phyloP scores from a whole-genome alignment of 345 rosid genomes.

The Salix dunnii region DNA sequence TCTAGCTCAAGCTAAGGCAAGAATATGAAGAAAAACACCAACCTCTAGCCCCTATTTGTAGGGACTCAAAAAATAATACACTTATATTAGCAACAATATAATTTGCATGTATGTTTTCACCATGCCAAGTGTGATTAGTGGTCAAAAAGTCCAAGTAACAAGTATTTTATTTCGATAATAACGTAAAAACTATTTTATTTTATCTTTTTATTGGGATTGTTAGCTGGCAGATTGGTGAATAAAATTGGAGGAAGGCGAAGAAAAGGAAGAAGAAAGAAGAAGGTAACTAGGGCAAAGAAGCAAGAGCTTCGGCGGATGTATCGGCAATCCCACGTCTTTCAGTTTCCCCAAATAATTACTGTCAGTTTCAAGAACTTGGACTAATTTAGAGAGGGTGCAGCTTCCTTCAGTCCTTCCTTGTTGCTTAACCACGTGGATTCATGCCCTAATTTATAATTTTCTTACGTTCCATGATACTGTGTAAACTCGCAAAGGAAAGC shows the following conservation, averaged over 20 bases:
- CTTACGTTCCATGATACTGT: conserved; percentile 29
- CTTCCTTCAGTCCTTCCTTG: conserved; percentile 31
- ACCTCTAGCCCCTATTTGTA: conserved; percentile 17
- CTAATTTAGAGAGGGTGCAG: conserved; percentile 6
- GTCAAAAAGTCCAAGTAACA: background rate
- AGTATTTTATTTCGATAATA: background rate
- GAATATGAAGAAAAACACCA: conserved; percentile 12
- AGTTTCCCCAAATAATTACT: conserved; percentile 24
- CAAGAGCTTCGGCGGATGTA: conserved; percentile 44
- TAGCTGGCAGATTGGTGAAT: conserved; percentile 47
- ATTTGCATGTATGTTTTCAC: background rate
- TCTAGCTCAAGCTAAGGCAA: conserved; percentile 6
- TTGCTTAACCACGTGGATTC: conserved; percentile 27
- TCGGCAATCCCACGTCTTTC: conserved; percentile 42
- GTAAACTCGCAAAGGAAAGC: conserved; percentile 2
- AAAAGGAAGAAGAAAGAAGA: conserved; percentile 7
- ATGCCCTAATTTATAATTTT: background rate
- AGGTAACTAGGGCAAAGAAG: conserved; percentile 14
- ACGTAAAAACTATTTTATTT: conserved; percentile 1
- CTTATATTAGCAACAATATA: background rate
- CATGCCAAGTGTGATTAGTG: background rate
- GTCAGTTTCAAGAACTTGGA: conserved; percentile 8
- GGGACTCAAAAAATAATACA: background rate
- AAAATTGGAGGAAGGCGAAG: background rate
- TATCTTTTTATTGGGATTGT: conserved; percentile 37